These are phyloP conservation scores for Rhynchosporium graminicola DNA, from an alignment of 2,329 filamentous ascomycete species.

Conservation along the genomic window DNA sequence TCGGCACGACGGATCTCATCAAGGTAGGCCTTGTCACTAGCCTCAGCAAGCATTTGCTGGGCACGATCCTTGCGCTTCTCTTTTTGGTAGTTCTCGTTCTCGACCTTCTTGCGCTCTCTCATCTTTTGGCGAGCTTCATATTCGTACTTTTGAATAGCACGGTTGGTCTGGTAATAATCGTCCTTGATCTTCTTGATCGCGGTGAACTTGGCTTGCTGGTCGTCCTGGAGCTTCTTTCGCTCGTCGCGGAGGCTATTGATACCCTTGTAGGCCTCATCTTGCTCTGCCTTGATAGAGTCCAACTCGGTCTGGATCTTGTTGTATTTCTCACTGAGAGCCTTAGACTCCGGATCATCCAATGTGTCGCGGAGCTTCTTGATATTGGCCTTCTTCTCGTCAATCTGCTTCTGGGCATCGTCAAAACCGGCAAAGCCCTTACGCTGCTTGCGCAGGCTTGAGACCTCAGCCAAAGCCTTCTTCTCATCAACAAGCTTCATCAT, in stretches of 20 bases:
- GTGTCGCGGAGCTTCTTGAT: conserved; percentile 86
- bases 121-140: conserved; percentile 75
- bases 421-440: conserved; percentile 89
- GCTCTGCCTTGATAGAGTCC: conserved; percentile 86
- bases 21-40: conserved; percentile 82
- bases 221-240: conserved; percentile 76
- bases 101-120: conserved; percentile 76
- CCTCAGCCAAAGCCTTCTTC: conserved; percentile 86
- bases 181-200: conserved; percentile 88
- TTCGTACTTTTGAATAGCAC: conserved; percentile 82
- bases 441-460: conserved; percentile 80
- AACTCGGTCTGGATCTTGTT: conserved; percentile 83
- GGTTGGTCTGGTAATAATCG: conserved; percentile 77
- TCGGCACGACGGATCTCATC: conserved; percentile 91
- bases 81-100: conserved; percentile 72
- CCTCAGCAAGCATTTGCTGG: conserved; percentile 75
- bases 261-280: conserved; percentile 88
- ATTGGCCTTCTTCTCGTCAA: conserved; percentile 83
- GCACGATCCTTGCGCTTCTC: conserved; percentile 76
- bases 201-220: conserved; percentile 83
- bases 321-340: conserved; percentile 85
- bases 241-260: conserved; percentile 83
- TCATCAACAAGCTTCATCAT: conserved; percentile 96
- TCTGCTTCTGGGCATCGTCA: conserved; percentile 82
- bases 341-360: conserved; percentile 88